phyloP scores from a whole-genome alignment of 177 flowering plant genomes.

The Vitis hybrid region DNA sequence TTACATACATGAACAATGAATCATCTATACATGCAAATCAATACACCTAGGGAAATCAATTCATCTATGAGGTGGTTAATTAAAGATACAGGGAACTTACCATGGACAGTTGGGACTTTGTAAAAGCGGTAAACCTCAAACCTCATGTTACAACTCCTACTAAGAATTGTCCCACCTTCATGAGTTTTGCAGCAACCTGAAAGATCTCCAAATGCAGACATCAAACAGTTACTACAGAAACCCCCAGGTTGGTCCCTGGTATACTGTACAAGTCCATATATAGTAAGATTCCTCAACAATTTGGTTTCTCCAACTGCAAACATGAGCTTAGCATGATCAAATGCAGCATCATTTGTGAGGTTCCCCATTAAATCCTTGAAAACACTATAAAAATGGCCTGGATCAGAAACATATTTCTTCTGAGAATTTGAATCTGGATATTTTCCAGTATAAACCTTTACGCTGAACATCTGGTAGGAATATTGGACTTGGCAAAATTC shows the following conservation, averaged over 20 bases:
- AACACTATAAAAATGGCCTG: too few species aligned
- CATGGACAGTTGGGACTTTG: slow-evolving; percentile 6
- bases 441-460: too few species aligned
- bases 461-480: too few species aligned
- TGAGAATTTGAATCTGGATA: too few species aligned
- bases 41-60: background rate
- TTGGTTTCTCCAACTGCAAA: slow-evolving; percentile 20
- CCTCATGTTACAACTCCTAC: slow-evolving; percentile 23
- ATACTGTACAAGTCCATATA: slow-evolving; percentile 41
- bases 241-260: slow-evolving; percentile 20
- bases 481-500: too few species aligned
- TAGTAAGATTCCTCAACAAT: background rate
- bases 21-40: too few species aligned
- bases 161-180: slow-evolving; percentile 20
- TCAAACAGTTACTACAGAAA: slow-evolving; percentile 18
- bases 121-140: slow-evolving; percentile 17
- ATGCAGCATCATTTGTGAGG: slow-evolving; percentile 9
- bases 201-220: slow-evolving; percentile 10
- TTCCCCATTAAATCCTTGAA: background rate
- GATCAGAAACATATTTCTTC: too few species aligned
- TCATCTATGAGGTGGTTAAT: background rate
- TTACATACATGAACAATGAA: too few species aligned
- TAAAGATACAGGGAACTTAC: background rate
- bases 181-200: slow-evolving; percentile 11
- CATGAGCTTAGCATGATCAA: background rate